Conservation (phyloP, 2,329 filamentous ascomycete genomes). For the Clarireedia hainanense region DNA sequence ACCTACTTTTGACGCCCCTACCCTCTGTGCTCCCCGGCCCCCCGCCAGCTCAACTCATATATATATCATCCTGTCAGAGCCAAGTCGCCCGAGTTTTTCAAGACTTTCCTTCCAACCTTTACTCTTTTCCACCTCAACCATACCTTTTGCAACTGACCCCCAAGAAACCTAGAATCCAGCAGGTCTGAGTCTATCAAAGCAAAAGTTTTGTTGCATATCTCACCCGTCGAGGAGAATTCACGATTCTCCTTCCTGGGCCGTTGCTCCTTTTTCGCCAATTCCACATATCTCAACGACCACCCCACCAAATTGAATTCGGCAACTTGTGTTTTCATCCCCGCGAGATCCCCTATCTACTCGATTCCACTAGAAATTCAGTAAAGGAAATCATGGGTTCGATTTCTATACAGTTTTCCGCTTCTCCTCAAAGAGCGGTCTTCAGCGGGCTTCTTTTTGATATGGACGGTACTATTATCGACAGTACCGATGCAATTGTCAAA, state of each 20-base stretch:
- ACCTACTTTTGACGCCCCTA: constrained; percentile 5
- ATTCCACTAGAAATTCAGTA: not conserved
- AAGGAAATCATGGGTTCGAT: constrained; percentile 20
- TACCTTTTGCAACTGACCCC: not conserved
- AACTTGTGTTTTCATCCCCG: constrained; percentile 15
- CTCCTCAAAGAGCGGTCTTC: constrained; percentile 21
- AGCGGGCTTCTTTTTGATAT: constrained; percentile 49
- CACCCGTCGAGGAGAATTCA: constrained; percentile 3
- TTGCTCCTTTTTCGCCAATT: constrained; percentile 8
- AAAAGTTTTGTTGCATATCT: not conserved
- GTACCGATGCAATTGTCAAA: constrained; percentile 67
- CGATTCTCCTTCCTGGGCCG: not conserved
- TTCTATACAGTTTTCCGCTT: constrained; percentile 13
- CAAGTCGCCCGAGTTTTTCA: not conserved
- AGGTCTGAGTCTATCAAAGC: constrained; percentile 7
- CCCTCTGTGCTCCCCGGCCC: constrained; percentile 2
- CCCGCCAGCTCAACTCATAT: constrained; percentile 1
- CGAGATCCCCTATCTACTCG: not conserved
- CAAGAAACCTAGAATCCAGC: not conserved
- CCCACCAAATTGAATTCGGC: constrained; percentile 14
- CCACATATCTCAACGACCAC: constrained; percentile 20
- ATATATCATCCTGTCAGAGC: not conserved
- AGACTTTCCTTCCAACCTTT: not conserved
- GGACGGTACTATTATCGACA: constrained; percentile 76
- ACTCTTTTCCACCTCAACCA: not conserved